Evolutionary conservation across 2,329 filamentous ascomycete species (phyloP), one percentile per base, ranked within the genome.

Genomic region (Penicillium paneum): DNA sequence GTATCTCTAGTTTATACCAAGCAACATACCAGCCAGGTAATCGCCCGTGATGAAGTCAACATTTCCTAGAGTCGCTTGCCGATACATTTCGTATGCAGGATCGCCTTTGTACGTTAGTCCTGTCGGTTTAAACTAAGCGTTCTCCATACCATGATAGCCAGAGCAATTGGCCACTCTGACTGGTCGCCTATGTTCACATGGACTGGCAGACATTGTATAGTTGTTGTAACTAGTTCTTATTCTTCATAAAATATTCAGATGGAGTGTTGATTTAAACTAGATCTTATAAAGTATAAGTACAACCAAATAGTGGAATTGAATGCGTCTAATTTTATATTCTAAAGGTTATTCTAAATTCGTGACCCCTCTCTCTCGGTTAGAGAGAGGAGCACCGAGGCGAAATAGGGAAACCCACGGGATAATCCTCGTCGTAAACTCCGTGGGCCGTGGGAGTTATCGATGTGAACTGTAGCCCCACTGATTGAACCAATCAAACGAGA

Each of bases 11-110:
- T 38, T 2, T 6, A 42, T 26, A 13, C 19, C 29, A 12, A 56
- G 60, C 21, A 19, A 55, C 65, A 55, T 60, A 74, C 76, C 76
- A 10, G 77, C 76, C 35, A 81, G 73, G 59, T 80, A 82, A 56
- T 83, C 81, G 11, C 80, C 79, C 0, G 78, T 82, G 43, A 83
- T 80, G 17, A 82, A 78, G 59, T 83, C 80, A 11, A 77, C 68
- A 38, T 69, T 71, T 54, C 70, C 71, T 29, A 66, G 46, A 1
- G 62, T 71, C 3, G 67, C 70, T 58, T 73, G 72, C n/a, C 66
- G 67, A 32, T 66, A 64, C 72, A 74, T 73, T 44, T 74, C 66
- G 40, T 68, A 68, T 24, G 65, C 69, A 2, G 71, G 71, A 41
- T 74, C 70, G 5, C 67, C 69, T 60, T 55, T 39, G 21, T 13